These are phyloP conservation scores for Hypericum perforatum DNA, from an alignment of 345 rosid species.

Conservation along the genomic window DNA sequence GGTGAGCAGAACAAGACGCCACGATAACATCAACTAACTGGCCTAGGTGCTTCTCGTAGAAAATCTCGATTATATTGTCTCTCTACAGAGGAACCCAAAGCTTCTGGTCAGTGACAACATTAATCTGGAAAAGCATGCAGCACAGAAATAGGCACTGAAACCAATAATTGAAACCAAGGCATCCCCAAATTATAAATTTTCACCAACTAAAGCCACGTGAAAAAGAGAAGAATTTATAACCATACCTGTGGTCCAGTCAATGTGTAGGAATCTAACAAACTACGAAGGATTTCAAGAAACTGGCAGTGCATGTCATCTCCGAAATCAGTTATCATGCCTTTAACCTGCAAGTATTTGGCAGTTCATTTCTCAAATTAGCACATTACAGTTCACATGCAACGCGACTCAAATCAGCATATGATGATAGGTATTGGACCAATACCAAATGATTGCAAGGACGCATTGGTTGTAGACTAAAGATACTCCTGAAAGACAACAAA, in stretches of 20 bases:
- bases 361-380: neutral
- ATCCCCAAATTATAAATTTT: slow-evolving; percentile 10
- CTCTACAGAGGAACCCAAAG: slow-evolving; percentile 45
- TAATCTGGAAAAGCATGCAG: neutral
- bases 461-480: too few species aligned
- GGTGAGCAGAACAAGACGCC: slow-evolving; percentile 54
- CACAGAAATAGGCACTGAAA: slow-evolving; percentile 6
- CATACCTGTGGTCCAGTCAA: slow-evolving; percentile 66
- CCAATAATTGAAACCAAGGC: slow-evolving; percentile 11
- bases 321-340: slow-evolving; percentile 91
- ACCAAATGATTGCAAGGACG: too few species aligned
- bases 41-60: slow-evolving; percentile 87
- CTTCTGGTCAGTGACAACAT: slow-evolving; percentile 4
- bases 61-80: slow-evolving; percentile 70
- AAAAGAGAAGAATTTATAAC: neutral
- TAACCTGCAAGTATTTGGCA: slow-evolving; percentile 43
- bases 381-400: neutral
- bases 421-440: too few species aligned
- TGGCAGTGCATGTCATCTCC: slow-evolving; percentile 97
- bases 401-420: too few species aligned
- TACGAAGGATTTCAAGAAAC: slow-evolving; percentile 93
- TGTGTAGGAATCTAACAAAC: slow-evolving; percentile 82
- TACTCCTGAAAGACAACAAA: too few species aligned
- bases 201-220: neutral
- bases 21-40: slow-evolving; percentile 80